These are phyloP conservation scores for Urtica urens DNA, from an alignment of 306 rosid genomes.

Conservation along the genomic window DNA sequence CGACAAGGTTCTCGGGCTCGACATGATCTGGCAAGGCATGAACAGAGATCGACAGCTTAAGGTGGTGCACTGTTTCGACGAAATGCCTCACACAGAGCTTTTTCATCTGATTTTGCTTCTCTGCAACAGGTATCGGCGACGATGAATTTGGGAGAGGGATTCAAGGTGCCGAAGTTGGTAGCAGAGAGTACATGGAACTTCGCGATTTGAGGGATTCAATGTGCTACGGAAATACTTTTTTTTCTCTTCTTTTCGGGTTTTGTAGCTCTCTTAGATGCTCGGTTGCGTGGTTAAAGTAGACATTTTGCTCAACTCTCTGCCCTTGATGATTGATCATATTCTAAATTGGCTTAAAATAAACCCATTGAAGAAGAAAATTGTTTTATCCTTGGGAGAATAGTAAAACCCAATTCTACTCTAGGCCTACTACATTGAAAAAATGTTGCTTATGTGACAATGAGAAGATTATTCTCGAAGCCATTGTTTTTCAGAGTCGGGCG, in stretches of 20 bases:
- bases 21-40: neutral
- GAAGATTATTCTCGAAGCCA: conserved; percentile 60
- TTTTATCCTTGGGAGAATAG: too few species aligned
- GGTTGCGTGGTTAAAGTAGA: too few species aligned
- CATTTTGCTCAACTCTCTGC: too few species aligned
- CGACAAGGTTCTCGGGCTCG: conserved; percentile 9
- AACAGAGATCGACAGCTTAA: conserved; percentile 9
- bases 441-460: conserved; percentile 29
- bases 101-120: neutral
- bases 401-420: conserved; percentile 15
- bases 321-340: too few species aligned
- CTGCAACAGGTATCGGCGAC: conserved; percentile 3
- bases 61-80: neutral
- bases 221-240: too few species aligned
- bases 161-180: conserved; percentile 6
- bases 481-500: conserved; percentile 47
- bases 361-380: too few species aligned
- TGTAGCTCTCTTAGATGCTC: too few species aligned
- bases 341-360: too few species aligned
- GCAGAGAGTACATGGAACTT: conserved; percentile 16
- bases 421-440: neutral
- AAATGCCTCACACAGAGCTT: neutral
- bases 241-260: too few species aligned
- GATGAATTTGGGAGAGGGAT: conserved; percentile 14
- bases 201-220: conserved; percentile 1